These are phyloP conservation scores for Cyclotella atomus DNA, from an alignment of 108 stramenopile genomes.

Conservation along the genomic window DNA sequence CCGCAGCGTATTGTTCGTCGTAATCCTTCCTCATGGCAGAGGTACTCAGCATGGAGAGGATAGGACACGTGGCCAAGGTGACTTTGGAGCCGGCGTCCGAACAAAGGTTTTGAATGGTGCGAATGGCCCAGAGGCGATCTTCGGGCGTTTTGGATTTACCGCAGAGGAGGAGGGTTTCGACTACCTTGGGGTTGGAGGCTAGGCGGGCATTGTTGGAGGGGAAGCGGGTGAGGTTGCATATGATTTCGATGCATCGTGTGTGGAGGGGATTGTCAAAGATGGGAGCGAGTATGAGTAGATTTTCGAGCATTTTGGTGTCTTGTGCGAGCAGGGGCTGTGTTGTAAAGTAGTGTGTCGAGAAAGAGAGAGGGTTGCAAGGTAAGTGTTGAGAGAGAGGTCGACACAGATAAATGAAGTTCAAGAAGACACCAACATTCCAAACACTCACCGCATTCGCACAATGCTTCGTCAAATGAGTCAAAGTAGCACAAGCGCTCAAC, in stretches of 20 bases:
- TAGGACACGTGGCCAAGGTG: conserved; percentile 49
- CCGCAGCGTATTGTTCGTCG: conserved; percentile 76
- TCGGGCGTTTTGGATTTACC: conserved; percentile 52
- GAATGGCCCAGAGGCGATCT: conserved; percentile 77
- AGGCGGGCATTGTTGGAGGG: conserved; percentile 65
- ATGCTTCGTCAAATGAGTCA: conserved; percentile 82
- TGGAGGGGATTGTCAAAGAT: conserved; percentile 68
- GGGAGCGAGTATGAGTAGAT: conserved; percentile 48
- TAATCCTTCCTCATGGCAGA: conserved; percentile 65
- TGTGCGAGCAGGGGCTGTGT: conserved; percentile 43
- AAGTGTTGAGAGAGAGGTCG: no score
- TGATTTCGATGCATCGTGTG: conserved; percentile 85
- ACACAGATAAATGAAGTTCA: no score
- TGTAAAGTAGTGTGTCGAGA: no score
- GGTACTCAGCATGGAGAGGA: conserved; percentile 63
- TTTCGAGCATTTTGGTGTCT: conserved; percentile 52
- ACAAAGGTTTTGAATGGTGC: conserved; percentile 79
- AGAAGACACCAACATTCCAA: no score
- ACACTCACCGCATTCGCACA: conserved; percentile 75
- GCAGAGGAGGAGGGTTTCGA: conserved; percentile 54
- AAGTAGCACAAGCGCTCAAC: conserved; percentile 80
- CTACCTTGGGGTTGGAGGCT: conserved; percentile 53
- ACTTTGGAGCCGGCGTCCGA: conserved; percentile 67
- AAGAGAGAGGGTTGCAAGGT: no score
- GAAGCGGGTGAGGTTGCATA: conserved; percentile 79